These are phyloP conservation scores for Naegleria gruberi DNA, from an alignment of 208 protist genomes.

Conservation along the genomic window DNA sequence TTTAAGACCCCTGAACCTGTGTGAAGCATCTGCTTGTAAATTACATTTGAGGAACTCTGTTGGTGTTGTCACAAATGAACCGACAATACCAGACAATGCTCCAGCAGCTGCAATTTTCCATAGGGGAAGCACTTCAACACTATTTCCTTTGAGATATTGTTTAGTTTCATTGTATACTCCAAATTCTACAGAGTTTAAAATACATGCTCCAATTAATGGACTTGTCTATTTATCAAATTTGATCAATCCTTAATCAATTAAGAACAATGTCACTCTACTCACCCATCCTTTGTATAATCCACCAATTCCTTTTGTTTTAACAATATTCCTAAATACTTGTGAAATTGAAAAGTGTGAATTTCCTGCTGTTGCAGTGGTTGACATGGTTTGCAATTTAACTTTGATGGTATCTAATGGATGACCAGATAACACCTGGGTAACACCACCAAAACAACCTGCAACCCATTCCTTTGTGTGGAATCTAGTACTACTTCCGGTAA, in stretches of 20 bases:
- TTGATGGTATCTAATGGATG: neutral
- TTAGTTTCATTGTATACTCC: slow-evolving; percentile 1
- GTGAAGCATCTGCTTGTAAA: neutral
- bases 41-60: neutral
- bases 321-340: neutral
- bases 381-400: neutral
- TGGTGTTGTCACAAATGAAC: neutral
- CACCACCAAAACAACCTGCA: neutral
- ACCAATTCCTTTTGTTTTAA: neutral
- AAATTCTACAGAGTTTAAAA: neutral
- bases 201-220: neutral
- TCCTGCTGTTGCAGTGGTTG: too few relatives aligned
- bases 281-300: neutral
- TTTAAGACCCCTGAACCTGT: neutral
- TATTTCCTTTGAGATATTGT: neutral
- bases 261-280: neutral
- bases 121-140: neutral
- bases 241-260: neutral
- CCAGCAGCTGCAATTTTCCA: neutral
- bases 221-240: neutral
- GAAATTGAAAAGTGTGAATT: neutral
- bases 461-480: neutral
- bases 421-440: neutral
- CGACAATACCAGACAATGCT: neutral
- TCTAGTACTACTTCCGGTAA: too few relatives aligned